Evolutionary conservation across 257 asterid species (phyloP).

Genomic region (Solanum okadae): DNA sequence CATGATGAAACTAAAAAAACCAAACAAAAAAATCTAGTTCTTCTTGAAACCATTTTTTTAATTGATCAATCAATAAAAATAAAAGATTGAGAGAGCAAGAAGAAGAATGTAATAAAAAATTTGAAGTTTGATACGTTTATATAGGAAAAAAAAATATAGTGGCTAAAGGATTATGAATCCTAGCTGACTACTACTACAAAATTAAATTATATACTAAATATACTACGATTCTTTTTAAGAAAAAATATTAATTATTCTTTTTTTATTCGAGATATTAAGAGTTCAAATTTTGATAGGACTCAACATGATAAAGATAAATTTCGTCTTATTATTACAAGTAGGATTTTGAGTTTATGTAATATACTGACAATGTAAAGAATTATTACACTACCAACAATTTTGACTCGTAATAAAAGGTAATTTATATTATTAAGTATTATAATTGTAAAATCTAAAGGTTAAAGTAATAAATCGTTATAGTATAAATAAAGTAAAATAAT

Average conservation of each 20-base stretch:
- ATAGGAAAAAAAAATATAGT: not conserved
- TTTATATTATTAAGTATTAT: not conserved
- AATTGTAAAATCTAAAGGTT: not conserved
- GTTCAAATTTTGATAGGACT: not conserved
- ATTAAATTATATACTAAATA: not conserved
- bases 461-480: too few species aligned
- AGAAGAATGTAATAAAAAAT: not conserved
- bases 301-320: not conserved
- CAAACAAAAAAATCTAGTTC: not conserved
- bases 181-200: not conserved
- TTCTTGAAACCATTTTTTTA: not conserved
- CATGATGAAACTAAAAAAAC: slow-evolving; percentile 8
- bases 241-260: not conserved
- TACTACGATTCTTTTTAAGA: not conserved
- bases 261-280: not conserved
- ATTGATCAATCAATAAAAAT: not conserved
- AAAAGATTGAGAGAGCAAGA: not conserved
- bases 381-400: not conserved
- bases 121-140: not conserved
- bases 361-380: not conserved
- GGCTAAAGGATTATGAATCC: not conserved
- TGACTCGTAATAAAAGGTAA: not conserved
- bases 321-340: not conserved
- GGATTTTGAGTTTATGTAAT: not conserved
- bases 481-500: too few species aligned